Evolutionary conservation across 495 filamentous ascomycete genomes (phyloP).

Genomic region (Aspergillus mulundensis): DNA sequence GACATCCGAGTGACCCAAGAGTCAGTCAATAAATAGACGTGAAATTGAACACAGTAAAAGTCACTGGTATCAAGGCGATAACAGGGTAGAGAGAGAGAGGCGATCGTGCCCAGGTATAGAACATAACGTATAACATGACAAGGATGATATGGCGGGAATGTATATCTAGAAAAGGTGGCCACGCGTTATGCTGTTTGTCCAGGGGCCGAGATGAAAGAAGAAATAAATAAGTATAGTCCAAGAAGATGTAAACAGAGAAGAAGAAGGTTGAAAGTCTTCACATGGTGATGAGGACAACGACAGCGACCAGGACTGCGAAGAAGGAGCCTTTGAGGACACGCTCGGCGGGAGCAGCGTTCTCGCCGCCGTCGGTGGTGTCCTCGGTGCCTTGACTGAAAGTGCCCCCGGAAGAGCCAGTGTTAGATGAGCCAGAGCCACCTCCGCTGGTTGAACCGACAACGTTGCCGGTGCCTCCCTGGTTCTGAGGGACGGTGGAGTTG

Average conservation of each 20-base stretch:
- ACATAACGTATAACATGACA: slow-evolving; percentile 10
- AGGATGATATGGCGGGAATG: slow-evolving; percentile 7
- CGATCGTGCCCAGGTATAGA: slow-evolving; percentile 22
- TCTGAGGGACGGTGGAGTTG: slow-evolving; percentile 34
- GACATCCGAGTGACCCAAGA: not conserved
- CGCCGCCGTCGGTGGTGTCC: slow-evolving; percentile 12
- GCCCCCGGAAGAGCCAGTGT: slow-evolving; percentile 11
- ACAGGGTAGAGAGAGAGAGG: slow-evolving; percentile 35
- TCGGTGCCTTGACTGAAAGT: slow-evolving; percentile 18
- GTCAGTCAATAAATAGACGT: not conserved
- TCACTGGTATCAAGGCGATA: not conserved
- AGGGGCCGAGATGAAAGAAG: not conserved
- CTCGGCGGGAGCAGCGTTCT: slow-evolving; percentile 37
- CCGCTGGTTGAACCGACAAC: slow-evolving; percentile 22
- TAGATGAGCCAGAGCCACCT: not conserved
- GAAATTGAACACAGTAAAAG: not conserved
- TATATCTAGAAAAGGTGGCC: not conserved
- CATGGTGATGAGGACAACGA: slow-evolving; percentile 51
- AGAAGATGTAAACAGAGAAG: slow-evolving; percentile 1
- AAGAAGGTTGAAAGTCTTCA: slow-evolving; percentile 31
- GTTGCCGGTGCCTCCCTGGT: slow-evolving; percentile 30
- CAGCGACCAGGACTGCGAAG: slow-evolving; percentile 53
- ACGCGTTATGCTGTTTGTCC: slow-evolving; percentile 5
- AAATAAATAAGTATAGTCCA: slow-evolving; percentile 20
- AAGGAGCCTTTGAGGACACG: slow-evolving; percentile 49